Base-by-base conservation (phyloP, 495 filamentous ascomycete species). In the Pseudotulostoma volvatum region DNA sequence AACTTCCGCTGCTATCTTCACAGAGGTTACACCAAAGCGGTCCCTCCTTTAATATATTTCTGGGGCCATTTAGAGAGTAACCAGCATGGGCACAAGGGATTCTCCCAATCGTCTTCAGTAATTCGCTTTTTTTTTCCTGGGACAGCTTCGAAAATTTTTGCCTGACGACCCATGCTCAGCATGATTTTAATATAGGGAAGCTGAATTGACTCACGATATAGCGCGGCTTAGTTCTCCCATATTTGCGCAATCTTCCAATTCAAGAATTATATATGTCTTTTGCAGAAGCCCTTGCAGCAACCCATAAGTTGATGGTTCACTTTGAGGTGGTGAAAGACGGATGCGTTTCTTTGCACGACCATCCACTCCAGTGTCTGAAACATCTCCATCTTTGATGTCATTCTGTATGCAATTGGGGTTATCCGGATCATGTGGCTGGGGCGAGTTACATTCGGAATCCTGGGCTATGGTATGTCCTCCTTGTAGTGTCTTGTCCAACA, bases 281-380 rank as follows among this genome's bases (percentile, higher is more conserved):
- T 32, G 37, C 15, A 49, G 39, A 5, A 63, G 49, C 15, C 45
- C 21, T 19, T 54, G 49, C 0, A 44, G 9, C 7, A 50, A n/a
- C 33, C 41, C 39, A 8, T 33, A 14, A 20, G 37, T 28, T 7
- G 34, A 18, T 9, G 43, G 23, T 28, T 36, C 18, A 18, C 23
- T 18, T 3, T 46, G 8, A 7, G 28, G 11, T 1, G 18, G 41
- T 9, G 46, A 30, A 13, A 58, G 31, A 35, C 58, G 54, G 3
- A 51, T 37, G 7, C 55, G 53, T 36, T 64, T 59, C 1, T 47
- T 21, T 18, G 51, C 43, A 23, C 51, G 54, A 18, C 45, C 36
- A 18, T 31, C 33, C 19, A 30, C 31, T 5, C 46, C 49, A n/a
- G 21, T 18, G 28, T 18, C 33, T 34, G 43, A 34, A 13, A 25